A percentile compares a stretch with the other conserved stretches of the same genome.
Evolutionary conservation across 108 stramenopile genomes (phyloP).

Genomic region (Cyclotella atomus): DNA sequence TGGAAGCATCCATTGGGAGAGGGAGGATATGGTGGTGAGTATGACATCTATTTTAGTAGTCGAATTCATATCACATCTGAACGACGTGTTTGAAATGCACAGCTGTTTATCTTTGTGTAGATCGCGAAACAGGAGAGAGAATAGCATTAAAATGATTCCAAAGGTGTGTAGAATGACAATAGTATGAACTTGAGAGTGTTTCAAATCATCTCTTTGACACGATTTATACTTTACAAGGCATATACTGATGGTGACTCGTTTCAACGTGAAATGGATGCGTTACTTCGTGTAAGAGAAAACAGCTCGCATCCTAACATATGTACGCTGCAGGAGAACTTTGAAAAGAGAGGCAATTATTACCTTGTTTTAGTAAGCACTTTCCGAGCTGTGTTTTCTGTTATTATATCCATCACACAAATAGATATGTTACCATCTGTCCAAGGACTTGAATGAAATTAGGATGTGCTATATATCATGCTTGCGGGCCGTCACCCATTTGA

Average conservation of each 20-base stretch:
- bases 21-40: neutral
- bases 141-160: neutral
- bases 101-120: neutral
- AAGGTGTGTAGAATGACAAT: neutral
- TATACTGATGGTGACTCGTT: neutral
- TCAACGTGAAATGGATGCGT: neutral
- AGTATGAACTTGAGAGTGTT: neutral
- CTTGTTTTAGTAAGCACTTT: neutral
- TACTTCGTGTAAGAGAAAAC: neutral
- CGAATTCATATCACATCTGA: too few species aligned
- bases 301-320: neutral
- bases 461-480: constrained; percentile 35
- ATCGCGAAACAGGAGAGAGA: neutral
- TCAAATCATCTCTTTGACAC: neutral
- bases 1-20: neutral
- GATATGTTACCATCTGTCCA: too few species aligned
- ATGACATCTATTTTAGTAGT: too few species aligned
- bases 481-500: constrained; percentile 41
- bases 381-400: too few species aligned
- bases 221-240: neutral
- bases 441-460: too few species aligned
- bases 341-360: neutral
- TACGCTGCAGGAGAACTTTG: neutral
- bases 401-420: too few species aligned
- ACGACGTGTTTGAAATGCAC: neutral